phyloP scores from a whole-genome alignment of 257 asterid species.

The Przewalskia tangutica region DNA sequence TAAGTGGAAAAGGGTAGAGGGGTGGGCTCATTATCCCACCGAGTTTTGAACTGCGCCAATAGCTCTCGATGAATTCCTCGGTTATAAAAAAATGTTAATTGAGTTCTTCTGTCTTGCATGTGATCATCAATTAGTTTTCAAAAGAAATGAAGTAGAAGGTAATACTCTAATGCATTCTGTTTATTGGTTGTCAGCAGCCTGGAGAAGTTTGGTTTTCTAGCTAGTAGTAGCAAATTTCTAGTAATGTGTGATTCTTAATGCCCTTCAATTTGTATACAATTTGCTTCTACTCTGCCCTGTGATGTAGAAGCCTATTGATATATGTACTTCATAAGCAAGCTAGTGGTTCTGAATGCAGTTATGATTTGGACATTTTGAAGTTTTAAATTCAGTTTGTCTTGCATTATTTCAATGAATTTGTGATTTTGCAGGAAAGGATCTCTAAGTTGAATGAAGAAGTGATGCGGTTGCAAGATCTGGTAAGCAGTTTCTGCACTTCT shows the following conservation, averaged over 20 bases:
- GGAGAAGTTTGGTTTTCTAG: not conserved
- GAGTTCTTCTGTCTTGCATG: not conserved
- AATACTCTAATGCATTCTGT: not conserved
- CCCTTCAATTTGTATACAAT: not conserved
- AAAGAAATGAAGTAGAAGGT: not conserved
- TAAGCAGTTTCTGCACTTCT: conserved; percentile 9
- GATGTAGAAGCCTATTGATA: not conserved
- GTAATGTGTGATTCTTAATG: not conserved
- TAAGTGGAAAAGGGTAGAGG: not conserved
- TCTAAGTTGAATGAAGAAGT: conserved; percentile 57
- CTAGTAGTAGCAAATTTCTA: not conserved
- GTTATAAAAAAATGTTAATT: not conserved
- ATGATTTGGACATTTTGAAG: not conserved
- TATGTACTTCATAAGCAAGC: not conserved
- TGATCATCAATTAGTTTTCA: not conserved
- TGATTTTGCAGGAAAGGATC: conserved; percentile 54
- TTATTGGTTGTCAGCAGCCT: not conserved
- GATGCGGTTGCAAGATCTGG: conserved; percentile 46
- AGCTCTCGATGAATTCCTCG: not conserved
- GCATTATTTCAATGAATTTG: not conserved
- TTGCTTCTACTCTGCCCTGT: not conserved
- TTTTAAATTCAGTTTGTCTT: not conserved
- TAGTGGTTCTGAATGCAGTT: not conserved
- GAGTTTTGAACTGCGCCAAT: not conserved
- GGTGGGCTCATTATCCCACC: not conserved